Evolutionary conservation across 2,329 filamentous ascomycete genomes (phyloP).

Genomic region (Coleophoma crateriformis): DNA sequence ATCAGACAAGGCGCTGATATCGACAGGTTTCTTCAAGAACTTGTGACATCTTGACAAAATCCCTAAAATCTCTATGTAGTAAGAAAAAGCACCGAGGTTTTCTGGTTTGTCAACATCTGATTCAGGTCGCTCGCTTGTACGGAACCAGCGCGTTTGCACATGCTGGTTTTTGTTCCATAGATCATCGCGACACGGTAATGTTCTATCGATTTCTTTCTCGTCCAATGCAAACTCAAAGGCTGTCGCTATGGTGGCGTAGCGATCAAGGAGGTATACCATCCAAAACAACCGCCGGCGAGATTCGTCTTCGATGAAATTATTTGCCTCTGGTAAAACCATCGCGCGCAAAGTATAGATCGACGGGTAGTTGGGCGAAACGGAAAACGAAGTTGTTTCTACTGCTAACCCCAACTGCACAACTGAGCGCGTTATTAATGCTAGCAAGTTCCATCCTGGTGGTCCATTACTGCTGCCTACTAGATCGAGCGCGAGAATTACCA

Average conservation of each 20-base stretch:
- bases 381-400: slow-evolving; percentile 74
- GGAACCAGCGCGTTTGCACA: slow-evolving; percentile 82
- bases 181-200: slow-evolving; percentile 81
- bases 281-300: slow-evolving; percentile 80
- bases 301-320: slow-evolving; percentile 86
- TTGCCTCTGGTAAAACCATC: slow-evolving; percentile 76
- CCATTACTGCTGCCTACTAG: slow-evolving; percentile 84
- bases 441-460: slow-evolving; percentile 85
- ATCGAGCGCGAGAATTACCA: slow-evolving; percentile 82
- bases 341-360: slow-evolving; percentile 88
- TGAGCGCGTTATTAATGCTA: slow-evolving; percentile 82
- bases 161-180: slow-evolving; percentile 78
- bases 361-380: slow-evolving; percentile 70
- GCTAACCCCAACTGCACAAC: slow-evolving; percentile 84
- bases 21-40: slow-evolving; percentile 83
- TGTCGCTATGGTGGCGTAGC: slow-evolving; percentile 85
- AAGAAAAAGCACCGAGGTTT: slow-evolving; percentile 81
- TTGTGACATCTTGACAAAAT: slow-evolving; percentile 84
- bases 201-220: slow-evolving; percentile 84
- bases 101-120: slow-evolving; percentile 66
- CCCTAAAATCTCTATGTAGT: slow-evolving; percentile 84
- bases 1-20: slow-evolving; percentile 77
- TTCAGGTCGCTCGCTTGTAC: slow-evolving; percentile 46
- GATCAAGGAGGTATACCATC: slow-evolving; percentile 88
- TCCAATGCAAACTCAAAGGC: slow-evolving; percentile 89